Evolutionary conservation across 306 rosid species (phyloP).

Genomic region (Citrullus mucosospermus): DNA sequence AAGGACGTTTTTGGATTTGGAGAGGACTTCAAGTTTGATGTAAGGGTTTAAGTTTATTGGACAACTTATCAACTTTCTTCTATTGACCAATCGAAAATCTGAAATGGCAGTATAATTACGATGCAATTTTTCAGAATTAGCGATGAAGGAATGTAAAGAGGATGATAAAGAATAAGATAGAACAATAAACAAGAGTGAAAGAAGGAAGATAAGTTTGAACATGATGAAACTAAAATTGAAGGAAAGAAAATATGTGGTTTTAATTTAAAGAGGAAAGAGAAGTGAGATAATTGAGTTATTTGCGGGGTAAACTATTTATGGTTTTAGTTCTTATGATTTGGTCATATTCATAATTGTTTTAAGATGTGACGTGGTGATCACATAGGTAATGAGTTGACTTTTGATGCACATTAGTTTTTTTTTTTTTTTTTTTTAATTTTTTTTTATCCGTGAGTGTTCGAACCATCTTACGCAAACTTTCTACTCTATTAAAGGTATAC

Average conservation of each 20-base stretch:
- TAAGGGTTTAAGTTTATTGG: conserved; percentile 12
- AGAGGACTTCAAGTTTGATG: conserved; percentile 18
- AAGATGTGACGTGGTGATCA: too few relatives aligned
- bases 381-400: too few relatives aligned
- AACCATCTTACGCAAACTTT: too few relatives aligned
- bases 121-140: conserved; percentile 26
- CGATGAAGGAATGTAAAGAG: conserved; percentile 14
- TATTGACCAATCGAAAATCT: conserved; percentile 43
- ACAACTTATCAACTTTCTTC: conserved; percentile 32
- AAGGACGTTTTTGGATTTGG: conserved; percentile 18
- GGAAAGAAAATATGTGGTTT: not conserved
- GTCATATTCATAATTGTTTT: too few relatives aligned
- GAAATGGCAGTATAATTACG: conserved; percentile 51
- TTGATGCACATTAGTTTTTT: too few relatives aligned
- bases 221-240: not conserved
- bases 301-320: not conserved
- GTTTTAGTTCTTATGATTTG: not conserved
- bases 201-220: not conserved
- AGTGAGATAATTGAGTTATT: not conserved
- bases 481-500: too few relatives aligned
- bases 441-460: too few relatives aligned
- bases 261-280: not conserved
- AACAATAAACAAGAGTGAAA: not conserved
- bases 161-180: not conserved
- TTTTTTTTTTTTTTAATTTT: too few relatives aligned